Evolutionary conservation across 495 filamentous ascomycete genomes (phyloP), one percentile per base, ranked within the genome.

Genomic region (Staphylotrichum tortipilum): DNA sequence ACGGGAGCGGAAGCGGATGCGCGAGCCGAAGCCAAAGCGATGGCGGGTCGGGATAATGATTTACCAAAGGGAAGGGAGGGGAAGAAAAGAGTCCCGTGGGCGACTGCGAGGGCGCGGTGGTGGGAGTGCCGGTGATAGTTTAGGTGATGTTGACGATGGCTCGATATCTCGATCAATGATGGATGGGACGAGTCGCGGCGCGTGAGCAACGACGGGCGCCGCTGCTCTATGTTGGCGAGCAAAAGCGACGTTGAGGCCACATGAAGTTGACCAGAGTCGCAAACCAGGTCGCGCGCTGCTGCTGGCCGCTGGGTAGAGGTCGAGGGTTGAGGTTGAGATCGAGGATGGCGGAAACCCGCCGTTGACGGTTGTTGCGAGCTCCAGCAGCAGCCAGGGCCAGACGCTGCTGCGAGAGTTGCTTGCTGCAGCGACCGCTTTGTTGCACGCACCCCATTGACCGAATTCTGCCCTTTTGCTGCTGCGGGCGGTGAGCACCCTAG

Each of bases 401-500:
- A 44, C n/a, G n/a, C n/a, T n/a, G n/a, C n/a, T n/a, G n/a, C n/a
- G n/a, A n/a, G n/a, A n/a, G n/a, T n/a, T n/a, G n/a, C n/a, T n/a
- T n/a, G n/a, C n/a, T n/a, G n/a, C n/a, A n/a, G n/a, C n/a, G n/a
- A n/a, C n/a, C n/a, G n/a, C n/a, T n/a, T n/a, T n/a, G n/a, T n/a
- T n/a, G n/a, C n/a, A n/a, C n/a, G n/a, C n/a, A n/a, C n/a, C n/a
- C 37, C 53, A 52, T 47, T 44, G 18, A 29, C 17, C 18, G 43
- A 29, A 52, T 51, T 56, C 44, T 47, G 43, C 48, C 53, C 43
- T 26, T 7, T 30, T 28, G n/a, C 17, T 15, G n/a, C 6, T 15
- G n/a, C n/a, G 36, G 48, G 53, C 53, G 53, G 53, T 56, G 43
- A 56, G 34, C 9, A 22, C 17, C 40, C 15, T 4, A 7, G 9